These are phyloP conservation scores for Aspergillus pseudoterreus DNA, from an alignment of 2,329 filamentous ascomycete genomes.

Conservation along the genomic window DNA sequence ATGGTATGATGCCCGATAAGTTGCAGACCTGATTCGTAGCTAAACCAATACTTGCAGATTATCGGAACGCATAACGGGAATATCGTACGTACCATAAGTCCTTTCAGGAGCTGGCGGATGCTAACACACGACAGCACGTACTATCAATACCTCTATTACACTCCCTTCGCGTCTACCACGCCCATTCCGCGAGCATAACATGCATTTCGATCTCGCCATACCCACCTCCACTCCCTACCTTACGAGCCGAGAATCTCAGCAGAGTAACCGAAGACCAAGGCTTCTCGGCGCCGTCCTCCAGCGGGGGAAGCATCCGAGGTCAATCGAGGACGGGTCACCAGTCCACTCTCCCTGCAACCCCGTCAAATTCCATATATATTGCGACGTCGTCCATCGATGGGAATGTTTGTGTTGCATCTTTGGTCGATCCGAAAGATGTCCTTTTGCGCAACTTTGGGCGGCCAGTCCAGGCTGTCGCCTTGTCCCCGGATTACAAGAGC, in stretches of 20 bases:
- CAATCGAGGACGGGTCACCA: constrained; percentile 21
- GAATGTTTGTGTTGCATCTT: constrained; percentile 85
- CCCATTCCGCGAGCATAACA: constrained; percentile 88
- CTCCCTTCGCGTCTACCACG: constrained; percentile 79
- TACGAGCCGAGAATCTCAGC: constrained; percentile 35
- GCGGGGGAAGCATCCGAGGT: constrained; percentile 29
- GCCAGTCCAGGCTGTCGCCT: constrained; percentile 82
- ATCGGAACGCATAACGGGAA: constrained; percentile 95
- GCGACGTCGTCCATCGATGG: constrained; percentile 93
- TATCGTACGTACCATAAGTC: constrained; percentile 60
- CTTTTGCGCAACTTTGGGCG: constrained; percentile 88
- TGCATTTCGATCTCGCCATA: constrained; percentile 86
- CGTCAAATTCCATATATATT: constrained; percentile 89
- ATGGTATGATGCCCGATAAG: constrained; percentile 61
- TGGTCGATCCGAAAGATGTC: constrained; percentile 85
- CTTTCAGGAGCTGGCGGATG: background rate
- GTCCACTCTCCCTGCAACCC: constrained; percentile 60
- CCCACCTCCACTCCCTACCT: constrained; percentile 56
- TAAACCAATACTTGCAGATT: constrained; percentile 55
- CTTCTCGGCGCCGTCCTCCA: constrained; percentile 21
- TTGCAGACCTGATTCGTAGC: constrained; percentile 18
- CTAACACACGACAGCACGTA: constrained; percentile 62
- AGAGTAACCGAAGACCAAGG: constrained; percentile 28
- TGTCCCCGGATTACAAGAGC: constrained; percentile 92
- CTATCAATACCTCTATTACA: constrained; percentile 79